Evolutionary conservation across 2,329 filamentous ascomycete species (phyloP).

Genomic region (Amesomyces nigricolor): DNA sequence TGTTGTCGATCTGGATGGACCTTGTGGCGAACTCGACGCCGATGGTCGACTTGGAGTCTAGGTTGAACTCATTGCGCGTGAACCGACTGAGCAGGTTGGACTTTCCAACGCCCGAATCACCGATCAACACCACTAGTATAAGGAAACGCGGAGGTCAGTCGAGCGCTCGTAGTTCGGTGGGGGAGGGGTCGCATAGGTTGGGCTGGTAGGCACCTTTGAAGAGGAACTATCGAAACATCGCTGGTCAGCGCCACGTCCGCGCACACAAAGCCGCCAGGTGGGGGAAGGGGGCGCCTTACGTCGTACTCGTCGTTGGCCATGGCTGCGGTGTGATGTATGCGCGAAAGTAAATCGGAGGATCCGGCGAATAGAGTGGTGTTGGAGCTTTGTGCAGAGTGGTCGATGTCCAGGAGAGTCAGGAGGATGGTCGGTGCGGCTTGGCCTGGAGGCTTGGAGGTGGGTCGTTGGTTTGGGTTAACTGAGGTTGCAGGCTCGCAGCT

Average conservation of each 20-base stretch:
- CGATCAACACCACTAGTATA: slow-evolving; percentile 83
- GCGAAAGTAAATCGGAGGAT: slow-evolving; percentile 26
- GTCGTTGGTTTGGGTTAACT: slow-evolving; percentile 19
- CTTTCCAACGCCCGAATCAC: slow-evolving; percentile 99
- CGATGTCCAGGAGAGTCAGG: slow-evolving; percentile 26
- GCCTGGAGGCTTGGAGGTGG: slow-evolving; percentile 18
- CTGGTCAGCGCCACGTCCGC: slow-evolving; percentile 28
- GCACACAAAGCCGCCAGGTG: slow-evolving; percentile 21
- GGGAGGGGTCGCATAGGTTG: slow-evolving; percentile 1
- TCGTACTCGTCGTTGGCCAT: slow-evolving; percentile 99
- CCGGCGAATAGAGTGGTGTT: slow-evolving; percentile 25
- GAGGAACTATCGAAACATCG: slow-evolving; percentile 66
- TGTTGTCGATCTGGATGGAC: slow-evolving; percentile 97
- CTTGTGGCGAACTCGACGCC: slow-evolving; percentile 98
- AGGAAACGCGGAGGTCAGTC: slow-evolving; percentile 25
- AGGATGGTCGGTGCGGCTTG: slow-evolving; percentile 27
- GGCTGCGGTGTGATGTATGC: slow-evolving; percentile 36
- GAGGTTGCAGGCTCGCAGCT: slow-evolving; percentile 22
- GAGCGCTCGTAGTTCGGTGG: slow-evolving; percentile 26
- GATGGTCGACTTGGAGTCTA: slow-evolving; percentile 99
- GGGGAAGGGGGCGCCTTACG: slow-evolving; percentile 53
- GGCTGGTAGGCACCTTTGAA: slow-evolving; percentile 73
- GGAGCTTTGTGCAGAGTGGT: slow-evolving; percentile 22
- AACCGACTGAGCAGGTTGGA: slow-evolving; percentile 99
- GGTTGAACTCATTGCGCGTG: slow-evolving; percentile 99